Evolutionary conservation across 768 basidiomycete species (phyloP), one percentile per base, ranked within the genome.

Genomic region (Krasilnikovozyma curviuscula): DNA sequence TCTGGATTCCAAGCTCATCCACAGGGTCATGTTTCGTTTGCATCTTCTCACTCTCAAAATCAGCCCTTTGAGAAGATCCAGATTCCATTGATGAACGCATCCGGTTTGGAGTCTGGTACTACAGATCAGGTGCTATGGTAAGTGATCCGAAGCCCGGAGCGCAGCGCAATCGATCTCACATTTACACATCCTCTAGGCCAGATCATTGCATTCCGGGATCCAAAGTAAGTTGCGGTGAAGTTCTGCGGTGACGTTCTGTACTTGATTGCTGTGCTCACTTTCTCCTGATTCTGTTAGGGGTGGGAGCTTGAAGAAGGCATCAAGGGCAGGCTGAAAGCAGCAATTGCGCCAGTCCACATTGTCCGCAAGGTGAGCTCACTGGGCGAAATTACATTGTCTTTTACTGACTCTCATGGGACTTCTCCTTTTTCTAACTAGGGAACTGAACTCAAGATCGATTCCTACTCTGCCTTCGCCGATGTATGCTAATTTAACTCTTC

Each of bases 381-480:
- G 24, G 7, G 14, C 14, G 30, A 44, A 24, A 10, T 33, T 47
- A 1, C 35, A 41, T 16, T 43, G 44, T 47, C 44, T 46, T 40
- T 30, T 44, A 40, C 35, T 48, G 18, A 38, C 38, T 28, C 19
- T 10, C 28, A 21, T 43, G 13, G 21, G 7, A 13, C 16, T 5
- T 6, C 23, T 34, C 14, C 44, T 24, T 18, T 18, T 25, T 3
- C 21, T 18, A 16, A 40, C 14, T 43, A 63, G 62, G 63, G 57
- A 0, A 57, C 55, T 9, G 49, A 82, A 51, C 61, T 60, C 1
- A 68, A 66, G 28, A 69, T 83, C 55, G 83, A 86, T 59, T 76
- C 76, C 35, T 86, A 86, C 59, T 81, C 79, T n/a, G 82, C 78
- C 1, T 85, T 85, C 57, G 69, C 59, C 19, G 56, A 59, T 18